phyloP scores from a whole-genome alignment of 2,329 filamentous ascomycete genomes.

The Botryotinia narcissicola region DNA sequence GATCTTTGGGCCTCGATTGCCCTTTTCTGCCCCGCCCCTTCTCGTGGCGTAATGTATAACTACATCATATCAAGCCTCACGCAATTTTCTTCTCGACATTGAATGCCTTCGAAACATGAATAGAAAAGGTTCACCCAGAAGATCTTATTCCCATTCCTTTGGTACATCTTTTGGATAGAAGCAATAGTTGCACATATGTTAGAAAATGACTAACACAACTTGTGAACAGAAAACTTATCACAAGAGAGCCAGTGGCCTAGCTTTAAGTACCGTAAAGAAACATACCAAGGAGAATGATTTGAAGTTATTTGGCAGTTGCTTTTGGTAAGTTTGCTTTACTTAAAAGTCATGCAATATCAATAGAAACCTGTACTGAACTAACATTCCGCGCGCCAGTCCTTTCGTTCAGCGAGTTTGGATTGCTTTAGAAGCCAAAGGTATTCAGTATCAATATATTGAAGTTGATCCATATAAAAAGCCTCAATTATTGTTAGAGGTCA shows the following conservation, averaged over 20 bases:
- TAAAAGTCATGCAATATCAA: slow-evolving; percentile 23
- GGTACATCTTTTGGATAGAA: not conserved
- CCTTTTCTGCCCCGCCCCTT: not conserved
- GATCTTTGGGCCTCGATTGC: not conserved
- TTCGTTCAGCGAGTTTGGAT: slow-evolving; percentile 91
- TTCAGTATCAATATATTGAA: slow-evolving; percentile 83
- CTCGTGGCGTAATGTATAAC: not conserved
- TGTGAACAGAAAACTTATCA: slow-evolving; percentile 65
- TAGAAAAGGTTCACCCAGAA: not conserved
- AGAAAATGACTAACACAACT: slow-evolving; percentile 42
- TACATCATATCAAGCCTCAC: not conserved
- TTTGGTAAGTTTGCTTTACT: slow-evolving; percentile 58
- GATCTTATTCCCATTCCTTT: not conserved
- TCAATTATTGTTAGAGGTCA: slow-evolving; percentile 68
- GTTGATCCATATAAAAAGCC: slow-evolving; percentile 77
- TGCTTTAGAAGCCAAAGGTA: slow-evolving; percentile 73
- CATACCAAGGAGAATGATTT: slow-evolving; percentile 69
- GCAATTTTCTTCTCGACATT: not conserved
- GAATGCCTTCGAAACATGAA: not conserved
- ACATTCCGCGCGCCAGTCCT: slow-evolving; percentile 47
- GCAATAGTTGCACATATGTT: slow-evolving; percentile 35
- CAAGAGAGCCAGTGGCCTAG: slow-evolving; percentile 69
- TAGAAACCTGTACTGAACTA: slow-evolving; percentile 20
- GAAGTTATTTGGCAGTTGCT: slow-evolving; percentile 79
- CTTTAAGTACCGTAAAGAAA: slow-evolving; percentile 65